Percentiles rank a stretch among this genome's conserved stretches.
phyloP scores from a whole-genome alignment of 805 yeast genomes.

The Nakazawaea ernobii region DNA sequence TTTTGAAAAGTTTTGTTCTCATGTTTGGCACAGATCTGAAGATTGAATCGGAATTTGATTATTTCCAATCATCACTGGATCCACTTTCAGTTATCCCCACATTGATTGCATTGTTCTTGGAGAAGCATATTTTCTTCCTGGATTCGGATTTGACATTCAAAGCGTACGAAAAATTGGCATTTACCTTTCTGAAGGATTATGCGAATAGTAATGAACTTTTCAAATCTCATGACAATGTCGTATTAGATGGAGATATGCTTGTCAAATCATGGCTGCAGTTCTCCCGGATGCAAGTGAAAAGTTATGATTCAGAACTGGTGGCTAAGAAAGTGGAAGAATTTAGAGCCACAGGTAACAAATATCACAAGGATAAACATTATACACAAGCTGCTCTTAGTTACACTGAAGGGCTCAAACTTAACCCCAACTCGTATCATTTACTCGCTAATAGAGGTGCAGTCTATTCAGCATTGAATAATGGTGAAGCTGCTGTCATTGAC shows the following conservation, averaged over 20 bases:
- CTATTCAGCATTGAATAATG: conserved; percentile 27
- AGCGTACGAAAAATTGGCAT: neutral
- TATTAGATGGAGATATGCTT: neutral
- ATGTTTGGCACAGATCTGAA: neutral
- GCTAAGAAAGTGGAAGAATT: conserved; percentile 1
- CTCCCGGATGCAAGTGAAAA: neutral
- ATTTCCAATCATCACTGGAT: neutral
- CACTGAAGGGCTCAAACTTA: conserved; percentile 28
- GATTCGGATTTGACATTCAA: neutral
- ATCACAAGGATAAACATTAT: conserved; percentile 20
- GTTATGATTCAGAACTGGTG: neutral
- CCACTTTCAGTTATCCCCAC: neutral
- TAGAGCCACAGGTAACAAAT: conserved; percentile 23
- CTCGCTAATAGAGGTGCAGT: conserved; percentile 37
- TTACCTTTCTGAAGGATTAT: neutral
- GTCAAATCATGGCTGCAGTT: neutral
- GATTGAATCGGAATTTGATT: neutral
- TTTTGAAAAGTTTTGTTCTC: neutral
- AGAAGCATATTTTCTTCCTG: neutral
- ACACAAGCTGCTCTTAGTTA: conserved; percentile 30
- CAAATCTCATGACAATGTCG: neutral
- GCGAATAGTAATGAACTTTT: neutral
- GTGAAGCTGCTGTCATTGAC: conserved; percentile 31
- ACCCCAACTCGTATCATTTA: conserved; percentile 27
- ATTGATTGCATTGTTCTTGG: neutral